Evolutionary conservation across 2,329 filamentous ascomycete species (phyloP).

Genomic region (Sordariomycetes sp.): DNA sequence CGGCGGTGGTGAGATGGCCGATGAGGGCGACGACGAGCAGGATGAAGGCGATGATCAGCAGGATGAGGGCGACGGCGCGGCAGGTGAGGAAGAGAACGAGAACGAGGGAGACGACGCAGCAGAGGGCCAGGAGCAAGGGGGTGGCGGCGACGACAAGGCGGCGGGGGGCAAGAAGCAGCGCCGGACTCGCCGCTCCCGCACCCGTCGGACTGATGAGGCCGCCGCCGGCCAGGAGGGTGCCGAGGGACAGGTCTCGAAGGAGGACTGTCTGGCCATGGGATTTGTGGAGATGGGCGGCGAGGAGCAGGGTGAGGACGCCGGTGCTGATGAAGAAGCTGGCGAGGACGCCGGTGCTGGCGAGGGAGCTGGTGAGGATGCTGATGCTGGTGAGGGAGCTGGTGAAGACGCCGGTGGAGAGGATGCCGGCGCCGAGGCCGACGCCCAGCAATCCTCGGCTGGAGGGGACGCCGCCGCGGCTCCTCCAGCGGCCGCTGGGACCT

Average conservation of each 20-base stretch:
- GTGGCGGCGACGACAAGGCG: no score
- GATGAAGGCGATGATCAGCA: neutral
- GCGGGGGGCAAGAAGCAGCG: no score
- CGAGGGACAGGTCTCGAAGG: neutral
- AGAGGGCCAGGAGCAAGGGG: neutral
- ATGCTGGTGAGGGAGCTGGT: neutral
- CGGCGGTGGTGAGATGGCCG: neutral
- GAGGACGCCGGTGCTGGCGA: neutral
- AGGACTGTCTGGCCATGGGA: neutral
- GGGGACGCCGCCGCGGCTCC: no score
- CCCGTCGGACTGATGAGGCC: no score
- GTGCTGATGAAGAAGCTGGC: neutral
- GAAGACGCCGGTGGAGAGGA: neutral
- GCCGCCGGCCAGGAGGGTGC: no score
- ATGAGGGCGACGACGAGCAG: neutral
- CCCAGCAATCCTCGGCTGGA: no score
- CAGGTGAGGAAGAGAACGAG: neutral
- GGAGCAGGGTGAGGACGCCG: neutral
- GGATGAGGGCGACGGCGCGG: neutral
- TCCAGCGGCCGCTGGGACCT: neutral
- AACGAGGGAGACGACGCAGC: no score
- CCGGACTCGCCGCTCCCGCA: no score
- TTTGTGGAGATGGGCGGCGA: neutral
- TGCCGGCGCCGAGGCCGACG: no score
- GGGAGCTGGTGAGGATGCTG: neutral